Evolutionary conservation across 1,139 yeast species (phyloP).

Genomic region (Candida sojae): DNA sequence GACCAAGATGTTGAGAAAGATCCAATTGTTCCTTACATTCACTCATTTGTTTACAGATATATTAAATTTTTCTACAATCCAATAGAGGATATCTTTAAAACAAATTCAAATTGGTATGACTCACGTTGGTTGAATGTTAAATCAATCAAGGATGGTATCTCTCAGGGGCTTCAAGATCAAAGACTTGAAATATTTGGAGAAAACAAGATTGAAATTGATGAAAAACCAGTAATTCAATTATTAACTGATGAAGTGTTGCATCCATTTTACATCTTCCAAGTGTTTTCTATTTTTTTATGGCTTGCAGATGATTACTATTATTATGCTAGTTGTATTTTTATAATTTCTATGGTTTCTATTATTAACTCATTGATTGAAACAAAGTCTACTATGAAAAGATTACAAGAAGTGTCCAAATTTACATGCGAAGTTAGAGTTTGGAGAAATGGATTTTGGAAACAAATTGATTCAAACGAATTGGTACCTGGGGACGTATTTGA

Average conservation of each 20-base stretch:
- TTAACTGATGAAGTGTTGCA: conserved; percentile 87
- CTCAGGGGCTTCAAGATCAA: conserved; percentile 67
- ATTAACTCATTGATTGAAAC: conserved; percentile 83
- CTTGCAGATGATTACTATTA: conserved; percentile 87
- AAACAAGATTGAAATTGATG: conserved; percentile 74
- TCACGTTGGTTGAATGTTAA: conserved; percentile 65
- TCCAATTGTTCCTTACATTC: conserved; percentile 69
- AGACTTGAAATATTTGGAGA: conserved; percentile 74
- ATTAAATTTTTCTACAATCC: conserved; percentile 84
- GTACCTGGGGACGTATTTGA: conserved; percentile 97
- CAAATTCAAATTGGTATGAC: conserved; percentile 89
- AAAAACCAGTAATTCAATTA: conserved; percentile 64
- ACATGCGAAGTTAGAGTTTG: conserved; percentile 84
- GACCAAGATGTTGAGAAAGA: conserved; percentile 35
- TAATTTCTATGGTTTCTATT: conserved; percentile 81
- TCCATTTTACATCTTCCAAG: conserved; percentile 93
- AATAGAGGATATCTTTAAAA: conserved; percentile 76
- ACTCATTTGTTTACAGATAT: conserved; percentile 78
- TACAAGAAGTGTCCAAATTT: conserved; percentile 72
- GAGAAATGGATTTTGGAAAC: conserved; percentile 94
- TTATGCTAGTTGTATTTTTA: conserved; percentile 88
- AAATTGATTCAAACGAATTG: conserved; percentile 72
- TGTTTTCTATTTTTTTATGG: conserved; percentile 90
- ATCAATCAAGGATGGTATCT: conserved; percentile 67
- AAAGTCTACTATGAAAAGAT: conserved; percentile 66